Evolutionary conservation across 2,329 filamentous ascomycete species (phyloP), one percentile per base, ranked within the genome.

Genomic region (Davidsoniella eucalypti): DNA sequence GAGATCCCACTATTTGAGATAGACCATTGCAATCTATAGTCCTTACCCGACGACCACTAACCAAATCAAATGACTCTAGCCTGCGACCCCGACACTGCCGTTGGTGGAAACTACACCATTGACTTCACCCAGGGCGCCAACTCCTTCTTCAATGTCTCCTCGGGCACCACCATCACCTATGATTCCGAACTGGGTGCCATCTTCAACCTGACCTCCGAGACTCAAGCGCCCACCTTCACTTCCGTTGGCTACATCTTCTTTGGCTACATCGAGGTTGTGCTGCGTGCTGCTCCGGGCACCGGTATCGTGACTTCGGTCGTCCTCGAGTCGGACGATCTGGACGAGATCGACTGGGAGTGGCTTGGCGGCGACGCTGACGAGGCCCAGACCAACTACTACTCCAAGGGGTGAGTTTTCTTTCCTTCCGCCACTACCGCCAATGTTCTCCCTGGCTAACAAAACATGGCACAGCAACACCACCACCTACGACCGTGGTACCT

Each of bases 311-410:
- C 87, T 67, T 88, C 84, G 56, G 74, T 85, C 39, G 87, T 96
- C 40, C 70, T 98, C 56, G 84, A 94, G 69, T 95, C 86, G 1
- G 85, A 93, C 60, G 77, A 80, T 60, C 72, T 93, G 17, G 87
- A 94, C 63, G 87, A 94, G 71, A 92, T 96, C 55, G 90, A 96
- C 65, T 94, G 87, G 83, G 90, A 96, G 67, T 94, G 86, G 82
- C 73, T 96, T 52, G 92, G 90, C 52, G 80, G 78, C 49, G 77
- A 86, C 61, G 67, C 73, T 56, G 65, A 70, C 25, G 72, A 90
- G 63, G 87, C 88, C 29, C 90, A 95, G 68, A 83, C 78, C 62
- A 94, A 94, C 69, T 94, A 87, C 69, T 85, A 84, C 65, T 76
- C 78, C 67, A 83, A 85, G 69, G 83, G 82, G 52, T 53, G 43